Evolutionary conservation across 768 basidiomycete genomes (phyloP), one percentile per base, ranked within the genome.

Genomic region (Boletus bicolor): DNA sequence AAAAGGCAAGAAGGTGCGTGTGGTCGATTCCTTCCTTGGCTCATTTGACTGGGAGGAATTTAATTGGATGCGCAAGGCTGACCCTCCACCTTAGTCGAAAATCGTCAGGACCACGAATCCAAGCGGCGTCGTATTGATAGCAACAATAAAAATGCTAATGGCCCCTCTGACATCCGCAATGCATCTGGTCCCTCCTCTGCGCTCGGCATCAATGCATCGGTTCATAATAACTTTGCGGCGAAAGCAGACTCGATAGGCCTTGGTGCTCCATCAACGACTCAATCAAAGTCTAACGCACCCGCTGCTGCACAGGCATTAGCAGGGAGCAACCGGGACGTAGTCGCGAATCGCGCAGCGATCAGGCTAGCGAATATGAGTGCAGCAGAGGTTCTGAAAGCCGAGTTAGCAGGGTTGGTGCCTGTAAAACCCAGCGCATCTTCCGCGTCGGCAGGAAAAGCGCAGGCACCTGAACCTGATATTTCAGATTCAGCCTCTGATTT

Each of bases 301-400:
- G 75, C 79, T 49, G 89, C 87, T 53, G 77, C 81, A 12, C 85
- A 86, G 62, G 89, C 89, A 41, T 76, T 95, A 50, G 87, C 83
- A 41, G 91, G 91, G 21, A 89, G 88, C n/a, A 96, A 95, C 71
- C 82, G 83, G 53, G 91, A 94, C 71, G 84, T 96, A 56, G 93
- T 95, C 30, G 87, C 87, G 47, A 96, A 96, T 71, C 84, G 93
- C 41, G 83, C 84, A 59, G 91, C 90, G 26, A 92, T 97, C 60
- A 85, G 95, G 57, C 86, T 96, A 83, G 96, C 96, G 30, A 98
- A 98, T 68, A 84, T 98, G 85, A 92, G 85, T 76, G 96, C 96
- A 44, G 95, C 95, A 53, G 92, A 98, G 70, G 82, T 87, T 70
- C 79, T 98, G 64, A 95, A 92, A 74, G 93, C 92, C 49, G 92